These are phyloP conservation scores for Quaeritorhiza haematococci DNA, from an alignment of 371 early-diverging fungal species.

Conservation along the genomic window DNA sequence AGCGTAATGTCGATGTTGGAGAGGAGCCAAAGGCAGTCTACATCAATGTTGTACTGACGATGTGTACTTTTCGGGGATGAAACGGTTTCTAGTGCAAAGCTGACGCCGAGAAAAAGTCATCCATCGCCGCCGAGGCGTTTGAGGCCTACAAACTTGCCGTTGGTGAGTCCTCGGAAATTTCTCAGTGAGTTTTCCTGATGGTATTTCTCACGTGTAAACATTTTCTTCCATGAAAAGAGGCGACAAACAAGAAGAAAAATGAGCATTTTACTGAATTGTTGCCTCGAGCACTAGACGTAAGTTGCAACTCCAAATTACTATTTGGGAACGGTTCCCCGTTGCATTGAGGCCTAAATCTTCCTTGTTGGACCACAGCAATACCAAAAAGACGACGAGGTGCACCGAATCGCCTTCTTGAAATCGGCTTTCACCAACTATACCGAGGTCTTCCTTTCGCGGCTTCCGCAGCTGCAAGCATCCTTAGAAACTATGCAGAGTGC, in stretches of 20 bases:
- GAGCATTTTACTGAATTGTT: slow-evolving; percentile 22
- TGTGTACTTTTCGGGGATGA: no score
- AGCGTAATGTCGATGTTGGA: background rate
- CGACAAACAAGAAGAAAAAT: slow-evolving; percentile 32
- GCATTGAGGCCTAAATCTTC: background rate
- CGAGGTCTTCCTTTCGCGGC: slow-evolving; percentile 17
- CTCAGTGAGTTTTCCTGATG: background rate
- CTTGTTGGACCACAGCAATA: slow-evolving; percentile 19
- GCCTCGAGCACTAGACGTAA: slow-evolving; percentile 27
- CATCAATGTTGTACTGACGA: no score
- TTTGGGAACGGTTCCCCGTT: background rate
- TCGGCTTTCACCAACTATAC: slow-evolving; percentile 20
- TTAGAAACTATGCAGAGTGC: slow-evolving; percentile 19
- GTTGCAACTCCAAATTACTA: background rate
- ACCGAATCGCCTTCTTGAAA: slow-evolving; percentile 22
- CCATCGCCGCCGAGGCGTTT: slow-evolving; percentile 22
- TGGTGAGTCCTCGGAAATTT: slow-evolving; percentile 13
- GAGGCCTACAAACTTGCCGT: slow-evolving; percentile 30
- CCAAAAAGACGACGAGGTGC: slow-evolving; percentile 31
- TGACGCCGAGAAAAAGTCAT: slow-evolving; percentile 34
- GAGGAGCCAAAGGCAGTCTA: no score
- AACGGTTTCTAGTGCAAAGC: slow-evolving; percentile 12
- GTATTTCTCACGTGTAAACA: background rate
- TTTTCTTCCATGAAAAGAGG: slow-evolving; percentile 6
- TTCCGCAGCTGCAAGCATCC: slow-evolving; percentile 11